A percentile compares a stretch with the other conserved stretches of the same genome.
Evolutionary conservation across 306 rosid genomes (phyloP).

Genomic region (Dryas alaskensis): DNA sequence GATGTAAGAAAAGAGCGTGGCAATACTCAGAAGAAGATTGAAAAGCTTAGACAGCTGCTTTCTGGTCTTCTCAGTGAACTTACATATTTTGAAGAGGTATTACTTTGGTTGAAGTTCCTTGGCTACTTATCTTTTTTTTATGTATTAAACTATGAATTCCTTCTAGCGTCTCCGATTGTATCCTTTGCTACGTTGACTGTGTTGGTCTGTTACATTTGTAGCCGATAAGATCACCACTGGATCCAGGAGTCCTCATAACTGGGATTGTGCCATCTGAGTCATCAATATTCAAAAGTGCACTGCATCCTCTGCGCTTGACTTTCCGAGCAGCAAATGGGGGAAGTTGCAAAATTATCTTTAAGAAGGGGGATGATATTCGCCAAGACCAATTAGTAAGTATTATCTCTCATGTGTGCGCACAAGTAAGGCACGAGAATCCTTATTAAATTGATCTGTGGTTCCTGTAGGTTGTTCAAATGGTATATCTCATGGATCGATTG

Average conservation of each 20-base stretch:
- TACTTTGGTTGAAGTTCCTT: slow-evolving; percentile 20
- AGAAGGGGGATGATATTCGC: slow-evolving; percentile 96
- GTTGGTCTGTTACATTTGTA: slow-evolving; percentile 35
- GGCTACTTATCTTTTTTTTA: slow-evolving; percentile 8
- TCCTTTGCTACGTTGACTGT: slow-evolving; percentile 14
- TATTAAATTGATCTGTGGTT: slow-evolving; percentile 22
- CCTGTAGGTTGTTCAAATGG: slow-evolving; percentile 95
- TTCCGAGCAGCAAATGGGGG: slow-evolving; percentile 82
- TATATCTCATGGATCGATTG: slow-evolving; percentile 92
- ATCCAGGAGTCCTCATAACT: slow-evolving; percentile 76
- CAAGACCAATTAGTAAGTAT: slow-evolving; percentile 87
- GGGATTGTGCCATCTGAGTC: slow-evolving; percentile 92
- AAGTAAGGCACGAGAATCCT: slow-evolving; percentile 10
- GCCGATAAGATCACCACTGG: slow-evolving; percentile 94
- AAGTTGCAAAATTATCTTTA: slow-evolving; percentile 72
- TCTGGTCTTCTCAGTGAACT: slow-evolving; percentile 97
- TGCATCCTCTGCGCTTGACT: slow-evolving; percentile 93
- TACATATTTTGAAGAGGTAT: slow-evolving; percentile 93
- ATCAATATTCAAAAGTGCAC: slow-evolving; percentile 91
- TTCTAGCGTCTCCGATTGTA: slow-evolving; percentile 14
- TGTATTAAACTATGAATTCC: slow-evolving; percentile 18
- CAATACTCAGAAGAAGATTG: slow-evolving; percentile 92
- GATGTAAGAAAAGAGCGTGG: slow-evolving; percentile 93
- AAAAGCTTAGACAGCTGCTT: slow-evolving; percentile 93
- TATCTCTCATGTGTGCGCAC: slow-evolving; percentile 7